Base-by-base conservation (phyloP, 1,284 basidiomycete species). In the Ceraceosorus bombacis region DNA sequence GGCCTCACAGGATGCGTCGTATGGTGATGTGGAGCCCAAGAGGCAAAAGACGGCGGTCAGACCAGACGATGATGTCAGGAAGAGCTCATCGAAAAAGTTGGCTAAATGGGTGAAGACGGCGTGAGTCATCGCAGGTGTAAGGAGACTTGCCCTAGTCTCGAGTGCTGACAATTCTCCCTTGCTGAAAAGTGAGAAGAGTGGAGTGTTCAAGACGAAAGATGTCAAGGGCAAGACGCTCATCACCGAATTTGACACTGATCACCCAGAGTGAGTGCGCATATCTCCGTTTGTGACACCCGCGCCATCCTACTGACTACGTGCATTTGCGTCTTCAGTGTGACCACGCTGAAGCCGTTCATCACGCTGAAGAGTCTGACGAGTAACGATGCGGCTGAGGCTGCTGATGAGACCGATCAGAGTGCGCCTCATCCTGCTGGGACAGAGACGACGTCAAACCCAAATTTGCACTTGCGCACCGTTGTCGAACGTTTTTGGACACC, bases 81-180 rank as follows among this genome's bases (percentile, higher is more conserved):
- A 41, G 8, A 54, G 48, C 15, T 55, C 52, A 17, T 5, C 51
- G 5, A 58, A 54, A 27, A 58, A 58, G 6, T 27, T 58, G 54
- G 57, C 50, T 39, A 58, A 58, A 41, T 58, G 57, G 57, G 54
- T 58, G 7, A 58, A 58, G 51, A 17, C 27, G 8, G 43, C 43
- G 43, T 46, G 43, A 46, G 43, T 4, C 1, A 10, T 27, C 3
- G 27, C 27, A 27, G 27, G 27, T 27, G 27, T 27, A 27, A 27
- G 27, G 27, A 27, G 27, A 27, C n/a, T n/a, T 27, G 27, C 27
- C 27, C 27, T 27, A 27, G 27, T 27, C 27, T 1, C 27, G 27
- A 27, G 27, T 27, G 27, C 27, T 27, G 27, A 27, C 27, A 27
- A 27, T 27, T 27, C 27, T 27, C 27, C 27, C 27, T 27, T 27